A percentile compares a stretch with the other conserved stretches of the same genome.
These are phyloP conservation scores for Colletotrichum ledebouriae DNA, from an alignment of 2,329 filamentous ascomycete genomes.

Conservation along the genomic window DNA sequence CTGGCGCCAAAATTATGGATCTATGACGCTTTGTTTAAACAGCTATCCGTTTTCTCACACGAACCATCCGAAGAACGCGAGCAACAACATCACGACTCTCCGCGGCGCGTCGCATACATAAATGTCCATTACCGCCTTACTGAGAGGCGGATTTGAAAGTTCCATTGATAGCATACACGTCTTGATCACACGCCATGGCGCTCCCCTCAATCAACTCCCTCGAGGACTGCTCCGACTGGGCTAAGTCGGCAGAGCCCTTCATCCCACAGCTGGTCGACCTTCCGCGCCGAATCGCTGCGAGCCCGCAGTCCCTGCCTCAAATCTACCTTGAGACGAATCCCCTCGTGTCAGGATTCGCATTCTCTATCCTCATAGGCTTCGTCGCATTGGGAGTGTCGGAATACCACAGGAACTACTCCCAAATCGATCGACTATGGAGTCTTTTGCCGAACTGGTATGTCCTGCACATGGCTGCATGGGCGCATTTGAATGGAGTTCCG, in stretches of 20 bases:
- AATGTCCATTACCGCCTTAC: neutral
- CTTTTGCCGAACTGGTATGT: conserved; percentile 90
- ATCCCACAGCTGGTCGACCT: conserved; percentile 78
- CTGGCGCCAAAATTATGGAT: conserved; percentile 5
- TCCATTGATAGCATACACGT: no score
- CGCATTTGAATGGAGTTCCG: conserved; percentile 78
- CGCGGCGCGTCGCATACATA: neutral
- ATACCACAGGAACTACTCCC: conserved; percentile 94
- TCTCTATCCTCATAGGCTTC: conserved; percentile 77
- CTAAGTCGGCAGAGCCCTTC: conserved; percentile 81
- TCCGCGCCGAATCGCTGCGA: conserved; percentile 73
- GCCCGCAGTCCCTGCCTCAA: conserved; percentile 72
- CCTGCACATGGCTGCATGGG: conserved; percentile 86
- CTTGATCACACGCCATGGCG: conserved; percentile 64
- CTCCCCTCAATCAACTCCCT: conserved; percentile 79
- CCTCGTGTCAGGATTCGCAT: conserved; percentile 79
- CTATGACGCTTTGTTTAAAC: conserved; percentile 40
- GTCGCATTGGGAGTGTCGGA: conserved; percentile 84
- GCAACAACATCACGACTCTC: conserved; percentile 14
- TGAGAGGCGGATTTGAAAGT: neutral
- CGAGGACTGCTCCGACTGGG: conserved; percentile 81
- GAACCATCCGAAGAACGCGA: neutral
- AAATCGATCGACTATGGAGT: conserved; percentile 94
- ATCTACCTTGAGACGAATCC: conserved; percentile 91
- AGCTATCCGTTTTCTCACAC: neutral